Conservation (phyloP, 1,284 basidiomycete genomes). For the Vanrija pseudolonga region DNA sequence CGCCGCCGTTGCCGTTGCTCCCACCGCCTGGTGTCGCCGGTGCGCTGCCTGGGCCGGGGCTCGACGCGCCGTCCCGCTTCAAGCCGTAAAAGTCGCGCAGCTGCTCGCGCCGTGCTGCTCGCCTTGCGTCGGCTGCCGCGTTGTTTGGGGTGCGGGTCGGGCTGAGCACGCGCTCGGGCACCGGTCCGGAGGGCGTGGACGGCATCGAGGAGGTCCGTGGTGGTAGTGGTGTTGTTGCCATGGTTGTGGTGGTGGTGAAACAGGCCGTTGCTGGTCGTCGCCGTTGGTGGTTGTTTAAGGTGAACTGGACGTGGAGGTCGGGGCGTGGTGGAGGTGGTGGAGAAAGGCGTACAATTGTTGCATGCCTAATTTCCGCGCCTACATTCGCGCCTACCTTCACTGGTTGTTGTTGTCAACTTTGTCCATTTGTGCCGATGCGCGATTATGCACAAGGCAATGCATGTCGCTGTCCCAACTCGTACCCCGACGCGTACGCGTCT, state of each 20-base stretch:
- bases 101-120: constrained; percentile 35
- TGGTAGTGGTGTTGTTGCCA: neutral
- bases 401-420: too few relatives aligned
- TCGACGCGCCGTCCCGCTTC: constrained; percentile 13
- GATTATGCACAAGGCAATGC: too few relatives aligned
- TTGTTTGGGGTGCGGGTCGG: neutral
- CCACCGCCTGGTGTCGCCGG: neutral
- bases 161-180: constrained; percentile 8
- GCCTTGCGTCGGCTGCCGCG: constrained; percentile 22
- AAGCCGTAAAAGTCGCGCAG: constrained; percentile 43
- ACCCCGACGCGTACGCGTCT: too few relatives aligned
- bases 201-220: neutral
- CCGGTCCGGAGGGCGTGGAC: neutral
- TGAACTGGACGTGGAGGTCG: too few relatives aligned
- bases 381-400: too few relatives aligned
- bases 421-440: too few relatives aligned
- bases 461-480: too few relatives aligned
- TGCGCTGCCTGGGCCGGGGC: neutral
- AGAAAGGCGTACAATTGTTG: too few relatives aligned
- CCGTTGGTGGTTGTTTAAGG: too few relatives aligned
- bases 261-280: too few relatives aligned
- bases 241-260: neutral
- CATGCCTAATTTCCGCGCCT: too few relatives aligned
- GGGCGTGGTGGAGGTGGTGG: too few relatives aligned
- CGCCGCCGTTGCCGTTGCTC: neutral